Percentiles rank a stretch among this genome's conserved stretches.
phyloP scores from a whole-genome alignment of 148 eudicot species.

The Rhododendron vialii region DNA sequence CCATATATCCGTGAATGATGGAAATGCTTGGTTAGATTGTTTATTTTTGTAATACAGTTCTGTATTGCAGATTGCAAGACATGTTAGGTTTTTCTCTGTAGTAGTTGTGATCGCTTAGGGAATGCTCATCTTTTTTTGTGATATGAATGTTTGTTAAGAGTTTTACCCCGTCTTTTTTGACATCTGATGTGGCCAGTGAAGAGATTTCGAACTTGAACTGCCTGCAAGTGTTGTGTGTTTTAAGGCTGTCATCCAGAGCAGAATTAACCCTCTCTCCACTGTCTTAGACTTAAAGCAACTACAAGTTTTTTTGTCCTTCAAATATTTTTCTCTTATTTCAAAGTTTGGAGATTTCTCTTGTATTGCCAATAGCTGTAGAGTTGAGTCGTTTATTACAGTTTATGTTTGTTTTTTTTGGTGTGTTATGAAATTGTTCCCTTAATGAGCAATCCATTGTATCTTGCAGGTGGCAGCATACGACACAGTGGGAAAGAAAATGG shows the following conservation, averaged over 20 bases:
- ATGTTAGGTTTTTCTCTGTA: neutral
- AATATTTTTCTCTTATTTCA: neutral
- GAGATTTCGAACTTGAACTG: neutral
- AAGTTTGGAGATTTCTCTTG: neutral
- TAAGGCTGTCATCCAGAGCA: neutral
- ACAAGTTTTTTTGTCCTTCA: neutral
- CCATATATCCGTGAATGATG: neutral
- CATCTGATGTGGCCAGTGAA: neutral
- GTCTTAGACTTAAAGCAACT: neutral
- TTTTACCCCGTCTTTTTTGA: neutral
- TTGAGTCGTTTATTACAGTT: neutral
- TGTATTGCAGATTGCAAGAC: neutral
- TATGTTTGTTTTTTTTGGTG: neutral
- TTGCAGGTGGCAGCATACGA: constrained; percentile 94
- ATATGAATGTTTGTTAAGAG: neutral
- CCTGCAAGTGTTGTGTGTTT: neutral
- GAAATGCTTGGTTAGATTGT: neutral
- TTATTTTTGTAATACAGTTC: too few species aligned
- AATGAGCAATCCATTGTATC: neutral
- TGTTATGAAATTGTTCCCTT: neutral
- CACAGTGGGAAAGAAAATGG: constrained; percentile 83
- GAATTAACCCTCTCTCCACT: neutral
- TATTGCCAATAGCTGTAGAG: neutral
- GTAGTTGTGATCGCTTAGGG: neutral
- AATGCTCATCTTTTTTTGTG: neutral